Conservation (phyloP, 2,329 filamentous ascomycete species). For the Clarireedia hainanense region DNA sequence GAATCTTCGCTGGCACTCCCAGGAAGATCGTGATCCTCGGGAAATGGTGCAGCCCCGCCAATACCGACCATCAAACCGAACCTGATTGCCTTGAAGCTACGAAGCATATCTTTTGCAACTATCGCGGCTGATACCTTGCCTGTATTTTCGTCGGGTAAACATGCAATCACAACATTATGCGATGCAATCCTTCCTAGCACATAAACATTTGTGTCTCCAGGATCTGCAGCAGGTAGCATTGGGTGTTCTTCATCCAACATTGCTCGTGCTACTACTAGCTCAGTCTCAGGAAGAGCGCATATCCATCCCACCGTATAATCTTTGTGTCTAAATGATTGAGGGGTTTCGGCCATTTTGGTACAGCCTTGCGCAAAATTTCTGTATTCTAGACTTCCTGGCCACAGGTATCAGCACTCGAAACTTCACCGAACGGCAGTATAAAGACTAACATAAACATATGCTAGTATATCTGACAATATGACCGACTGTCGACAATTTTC, state of each 20-base stretch:
- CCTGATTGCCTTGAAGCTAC: conserved; percentile 29
- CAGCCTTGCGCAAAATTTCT: neutral
- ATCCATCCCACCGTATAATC: conserved; percentile 19
- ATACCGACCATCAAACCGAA: conserved; percentile 38
- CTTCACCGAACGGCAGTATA: too few species aligned
- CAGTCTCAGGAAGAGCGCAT: conserved; percentile 14
- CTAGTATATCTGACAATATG: too few species aligned
- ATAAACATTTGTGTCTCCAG: conserved; percentile 14
- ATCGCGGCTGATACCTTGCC: conserved; percentile 29
- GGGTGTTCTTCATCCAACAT: conserved; percentile 16
- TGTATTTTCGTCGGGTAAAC: conserved; percentile 15
- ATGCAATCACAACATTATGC: conserved; percentile 20
- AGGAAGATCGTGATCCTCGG: conserved; percentile 12
- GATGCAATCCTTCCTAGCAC: conserved; percentile 11
- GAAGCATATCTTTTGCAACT: conserved; percentile 21
- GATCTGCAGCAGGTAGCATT: conserved; percentile 11
- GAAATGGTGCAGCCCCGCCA: conserved; percentile 26
- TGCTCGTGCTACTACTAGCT: conserved; percentile 13
- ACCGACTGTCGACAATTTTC: too few species aligned
- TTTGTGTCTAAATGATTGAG: neutral
- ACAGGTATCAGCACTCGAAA: too few species aligned
- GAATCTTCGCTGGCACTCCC: neutral
- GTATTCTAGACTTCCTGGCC: neutral
- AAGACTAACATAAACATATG: too few species aligned
- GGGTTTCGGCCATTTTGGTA: neutral